Evolutionary conservation across 805 yeast species (phyloP).

Genomic region (Saturnispora diversa): DNA sequence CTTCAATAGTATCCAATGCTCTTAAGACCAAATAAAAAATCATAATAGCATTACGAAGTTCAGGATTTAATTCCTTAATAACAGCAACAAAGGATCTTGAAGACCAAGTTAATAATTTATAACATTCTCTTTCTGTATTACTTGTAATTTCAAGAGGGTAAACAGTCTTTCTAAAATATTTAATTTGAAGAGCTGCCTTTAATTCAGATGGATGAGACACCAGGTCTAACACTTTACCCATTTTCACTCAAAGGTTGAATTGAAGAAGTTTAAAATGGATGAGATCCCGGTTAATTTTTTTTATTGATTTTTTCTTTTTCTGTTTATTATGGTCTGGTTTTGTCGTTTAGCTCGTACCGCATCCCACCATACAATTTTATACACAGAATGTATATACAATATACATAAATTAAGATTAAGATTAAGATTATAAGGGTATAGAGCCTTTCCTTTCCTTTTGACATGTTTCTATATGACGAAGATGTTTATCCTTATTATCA

Average conservation of each 20-base stretch:
- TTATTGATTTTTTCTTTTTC: too few species aligned
- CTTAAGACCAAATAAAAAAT: conserved; percentile 78
- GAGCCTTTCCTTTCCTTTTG: too few species aligned
- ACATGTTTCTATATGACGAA: conserved; percentile 32
- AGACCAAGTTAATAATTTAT: conserved; percentile 54
- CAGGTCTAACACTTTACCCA: conserved; percentile 38
- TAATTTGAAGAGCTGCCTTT: conserved; percentile 55
- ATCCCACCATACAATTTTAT: too few species aligned
- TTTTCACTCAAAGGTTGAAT: conserved; percentile 3
- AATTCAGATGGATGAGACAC: conserved; percentile 65
- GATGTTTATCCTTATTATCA: conserved; percentile 35
- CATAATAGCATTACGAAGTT: conserved; percentile 72
- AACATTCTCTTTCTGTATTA: conserved; percentile 52
- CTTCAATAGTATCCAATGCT: conserved; percentile 93
- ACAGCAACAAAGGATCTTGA: conserved; percentile 95
- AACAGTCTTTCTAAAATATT: conserved; percentile 41
- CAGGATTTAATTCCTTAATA: conserved; percentile 84
- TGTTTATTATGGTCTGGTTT: neutral
- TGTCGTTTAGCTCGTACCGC: conserved; percentile 4
- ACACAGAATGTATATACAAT: neutral
- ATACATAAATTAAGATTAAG: neutral
- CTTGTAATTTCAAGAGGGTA: conserved; percentile 41
- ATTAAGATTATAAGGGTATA: too few species aligned
- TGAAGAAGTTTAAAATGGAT: neutral
- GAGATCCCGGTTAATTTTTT: too few species aligned